Evolutionary conservation across 176 grass and related monocot species (phyloP), one percentile per base, ranked within the genome.

Genomic region (Paspalum vaginatum): DNA sequence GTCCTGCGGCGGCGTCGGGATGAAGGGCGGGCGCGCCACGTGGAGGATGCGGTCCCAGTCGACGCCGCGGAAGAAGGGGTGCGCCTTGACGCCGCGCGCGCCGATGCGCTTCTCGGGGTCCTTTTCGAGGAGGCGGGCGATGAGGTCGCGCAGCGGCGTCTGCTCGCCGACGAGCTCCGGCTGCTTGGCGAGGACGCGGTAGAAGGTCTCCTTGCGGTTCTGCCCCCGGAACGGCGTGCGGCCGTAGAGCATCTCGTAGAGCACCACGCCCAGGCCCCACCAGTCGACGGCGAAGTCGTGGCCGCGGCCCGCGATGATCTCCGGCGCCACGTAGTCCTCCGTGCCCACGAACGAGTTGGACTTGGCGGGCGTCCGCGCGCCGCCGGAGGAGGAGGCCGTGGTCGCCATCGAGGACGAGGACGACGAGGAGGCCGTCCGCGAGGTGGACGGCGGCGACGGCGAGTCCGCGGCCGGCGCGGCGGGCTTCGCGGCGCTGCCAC

Each of bases 241-340:
- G 25, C 90, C 93, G 85, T 99, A 99, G 39, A 99, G 87, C 97
- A 99, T 99, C 88, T 99, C 93, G 86, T 99, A 93, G 7, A 99
- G 90, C 6, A 99, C 93, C 26, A 99, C 85, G 16, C 93, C 93
- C 4, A 96, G 84, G 39, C 97, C 88, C 93, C 97, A 99, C 93
- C 97, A 91, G 85, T 99, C 97, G 7, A 99, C 93, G 22, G 91
- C 50, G 89, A 93, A 99, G 75, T 99, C 97, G 83, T 99, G 97
- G 42, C 93, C 97, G 38, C 76, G 85, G 0, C 96, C 96, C 14
- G 84, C 58, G 86, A 99, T 99, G 79, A 99, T 99, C 84, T 99
- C 96, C 21, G 96, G 96, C 15, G 96, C 92, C 18, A 99, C 96
- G 86, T 99, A 99, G 54, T 99, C 96, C 88, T 99, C 96, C 13